phyloP scores from a whole-genome alignment of 192 early-diverging fungal species.

The Spizellomyces sp. region DNA sequence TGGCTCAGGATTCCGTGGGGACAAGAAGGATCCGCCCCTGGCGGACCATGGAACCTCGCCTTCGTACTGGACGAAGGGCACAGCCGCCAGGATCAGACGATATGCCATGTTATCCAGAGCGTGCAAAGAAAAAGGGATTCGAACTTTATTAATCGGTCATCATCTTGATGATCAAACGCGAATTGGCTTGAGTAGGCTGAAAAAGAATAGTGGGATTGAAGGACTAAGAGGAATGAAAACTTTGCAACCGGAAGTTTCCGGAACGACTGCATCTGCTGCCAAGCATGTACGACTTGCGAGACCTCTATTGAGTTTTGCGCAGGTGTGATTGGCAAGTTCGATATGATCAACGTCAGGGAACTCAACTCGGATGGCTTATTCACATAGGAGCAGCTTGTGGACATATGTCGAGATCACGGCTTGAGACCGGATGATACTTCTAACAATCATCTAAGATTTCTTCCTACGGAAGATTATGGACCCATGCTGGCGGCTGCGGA shows the following conservation, averaged over 20 bases:
- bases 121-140: conserved; percentile 39
- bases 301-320: conserved; percentile 42
- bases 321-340: conserved; percentile 33
- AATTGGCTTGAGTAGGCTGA: conserved; percentile 43
- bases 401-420: conserved; percentile 1
- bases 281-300: conserved; percentile 40
- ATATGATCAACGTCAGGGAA: not conserved
- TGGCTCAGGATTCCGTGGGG: conserved; percentile 36
- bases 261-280: conserved; percentile 37
- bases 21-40: conserved; percentile 14
- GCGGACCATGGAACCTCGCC: not conserved
- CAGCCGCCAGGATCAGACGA: conserved; percentile 31
- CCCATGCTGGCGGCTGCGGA: not conserved
- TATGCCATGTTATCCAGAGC: conserved; percentile 41
- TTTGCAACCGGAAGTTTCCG: conserved; percentile 31
- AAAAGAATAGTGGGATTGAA: conserved; percentile 47
- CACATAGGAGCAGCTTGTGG: conserved; percentile 9
- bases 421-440: not conserved
- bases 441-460: not conserved
- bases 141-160: conserved; percentile 48
- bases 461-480: not conserved
- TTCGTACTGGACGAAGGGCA: not conserved
- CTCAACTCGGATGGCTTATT: not conserved
- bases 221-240: conserved; percentile 46
- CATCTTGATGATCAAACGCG: conserved; percentile 52